phyloP scores from a whole-genome alignment of 106 monocot species.

The Vanilla planifolia region DNA sequence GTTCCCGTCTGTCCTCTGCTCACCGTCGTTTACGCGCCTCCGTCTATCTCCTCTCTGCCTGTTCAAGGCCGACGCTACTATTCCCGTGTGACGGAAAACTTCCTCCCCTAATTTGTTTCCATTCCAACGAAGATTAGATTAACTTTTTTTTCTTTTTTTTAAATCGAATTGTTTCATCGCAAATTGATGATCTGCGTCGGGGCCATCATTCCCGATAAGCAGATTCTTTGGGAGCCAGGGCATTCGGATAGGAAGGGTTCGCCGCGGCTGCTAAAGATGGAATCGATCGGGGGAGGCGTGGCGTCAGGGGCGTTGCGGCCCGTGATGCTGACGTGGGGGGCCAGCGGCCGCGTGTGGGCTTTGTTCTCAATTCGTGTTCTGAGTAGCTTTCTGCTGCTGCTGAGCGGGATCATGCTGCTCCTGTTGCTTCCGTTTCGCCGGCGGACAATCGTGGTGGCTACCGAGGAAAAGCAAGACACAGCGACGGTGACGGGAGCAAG shows the following conservation, averaged over 20 bases:
- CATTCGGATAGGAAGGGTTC: not conserved
- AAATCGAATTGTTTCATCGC: no score
- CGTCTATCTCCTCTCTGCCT: no score
- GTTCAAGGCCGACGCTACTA: no score
- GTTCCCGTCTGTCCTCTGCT: no score
- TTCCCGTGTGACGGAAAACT: no score
- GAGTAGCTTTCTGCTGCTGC: slow-evolving; percentile 19
- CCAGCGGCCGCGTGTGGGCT: slow-evolving; percentile 29
- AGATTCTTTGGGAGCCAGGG: not conserved
- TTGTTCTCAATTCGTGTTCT: slow-evolving; percentile 27
- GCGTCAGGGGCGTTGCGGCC: not conserved
- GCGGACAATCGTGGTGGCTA: slow-evolving; percentile 7
- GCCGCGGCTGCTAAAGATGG: not conserved
- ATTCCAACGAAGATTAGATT: not conserved
- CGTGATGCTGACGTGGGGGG: slow-evolving; percentile 36
- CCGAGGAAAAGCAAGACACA: not conserved
- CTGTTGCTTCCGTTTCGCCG: slow-evolving; percentile 30
- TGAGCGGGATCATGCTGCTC: slow-evolving; percentile 31
- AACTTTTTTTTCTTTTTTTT: not conserved
- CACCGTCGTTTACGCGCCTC: no score
- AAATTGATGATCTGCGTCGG: not conserved
- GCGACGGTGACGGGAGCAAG: not conserved
- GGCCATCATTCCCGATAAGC: not conserved
- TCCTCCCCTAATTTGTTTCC: not conserved
- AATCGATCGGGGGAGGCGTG: not conserved